These are phyloP conservation scores for Microdochium bolleyi DNA, from an alignment of 2,329 filamentous ascomycete genomes.

Conservation along the genomic window DNA sequence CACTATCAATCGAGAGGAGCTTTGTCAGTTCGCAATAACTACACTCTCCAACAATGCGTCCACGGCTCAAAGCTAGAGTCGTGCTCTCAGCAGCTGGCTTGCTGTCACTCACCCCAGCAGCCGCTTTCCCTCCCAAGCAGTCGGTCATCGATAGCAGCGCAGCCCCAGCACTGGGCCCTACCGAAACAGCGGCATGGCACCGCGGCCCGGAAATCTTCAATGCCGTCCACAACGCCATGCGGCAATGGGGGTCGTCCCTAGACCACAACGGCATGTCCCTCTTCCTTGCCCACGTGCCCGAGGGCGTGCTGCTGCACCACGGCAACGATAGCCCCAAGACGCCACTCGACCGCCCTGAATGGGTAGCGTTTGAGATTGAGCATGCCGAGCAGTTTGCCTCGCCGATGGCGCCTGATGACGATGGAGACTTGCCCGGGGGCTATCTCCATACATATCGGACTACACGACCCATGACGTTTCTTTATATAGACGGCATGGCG, in stretches of 20 bases:
- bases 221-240: slow-evolving; percentile 49
- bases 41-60: too few relatives aligned
- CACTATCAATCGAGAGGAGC: too few relatives aligned
- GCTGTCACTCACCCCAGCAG: too few relatives aligned
- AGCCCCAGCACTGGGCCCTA: not conserved
- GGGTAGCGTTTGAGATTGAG: slow-evolving; percentile 57
- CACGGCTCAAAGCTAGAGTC: too few relatives aligned
- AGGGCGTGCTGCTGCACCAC: slow-evolving; percentile 49
- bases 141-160: too few relatives aligned
- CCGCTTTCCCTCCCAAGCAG: too few relatives aligned
- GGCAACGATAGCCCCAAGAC: slow-evolving; percentile 32
- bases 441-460: slow-evolving; percentile 48
- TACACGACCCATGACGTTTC: slow-evolving; percentile 33
- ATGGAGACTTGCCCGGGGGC: slow-evolving; percentile 16
- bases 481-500: slow-evolving; percentile 52
- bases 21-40: too few relatives aligned
- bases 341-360: slow-evolving; percentile 40
- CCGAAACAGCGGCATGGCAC: slow-evolving; percentile 1
- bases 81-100: too few relatives aligned
- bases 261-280: slow-evolving; percentile 58
- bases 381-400: slow-evolving; percentile 49
- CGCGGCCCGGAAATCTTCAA: slow-evolving; percentile 52
- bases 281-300: slow-evolving; percentile 47
- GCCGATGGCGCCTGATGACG: not conserved
- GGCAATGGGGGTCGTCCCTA: slow-evolving; percentile 54